Evolutionary conservation across 768 basidiomycete species (phyloP).

Genomic region (Collybiopsis luxurians): DNA sequence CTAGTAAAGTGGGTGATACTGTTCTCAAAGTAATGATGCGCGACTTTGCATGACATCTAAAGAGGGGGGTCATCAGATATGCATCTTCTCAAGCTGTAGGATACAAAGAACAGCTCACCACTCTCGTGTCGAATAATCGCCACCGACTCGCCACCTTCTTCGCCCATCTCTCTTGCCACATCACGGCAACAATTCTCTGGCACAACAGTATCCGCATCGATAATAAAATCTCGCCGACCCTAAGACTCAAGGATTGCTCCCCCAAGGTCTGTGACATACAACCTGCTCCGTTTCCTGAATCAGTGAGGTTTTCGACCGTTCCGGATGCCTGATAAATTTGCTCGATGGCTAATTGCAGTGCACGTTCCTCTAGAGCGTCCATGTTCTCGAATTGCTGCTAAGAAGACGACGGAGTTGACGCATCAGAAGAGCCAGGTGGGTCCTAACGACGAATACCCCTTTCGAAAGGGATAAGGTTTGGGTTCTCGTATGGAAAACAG

Average conservation of each 20-base stretch:
- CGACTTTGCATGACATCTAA: constrained; percentile 45
- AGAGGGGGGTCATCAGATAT: too few species aligned
- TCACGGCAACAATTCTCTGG: constrained; percentile 90
- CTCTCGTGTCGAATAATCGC: constrained; percentile 91
- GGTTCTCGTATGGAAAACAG: constrained; percentile 85
- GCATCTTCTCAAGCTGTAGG: too few species aligned
- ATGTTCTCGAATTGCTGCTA: constrained; percentile 22
- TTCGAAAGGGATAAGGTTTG: constrained; percentile 72
- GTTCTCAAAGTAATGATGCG: constrained; percentile 86
- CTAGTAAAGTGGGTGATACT: constrained; percentile 84
- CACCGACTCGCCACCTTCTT: constrained; percentile 69
- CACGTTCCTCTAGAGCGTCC: constrained; percentile 67
- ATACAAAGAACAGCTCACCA: constrained; percentile 25
- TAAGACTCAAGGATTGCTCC: constrained; percentile 68
- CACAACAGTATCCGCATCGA: constrained; percentile 66
- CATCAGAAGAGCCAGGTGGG: not conserved
- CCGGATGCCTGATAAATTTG: constrained; percentile 48
- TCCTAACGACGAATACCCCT: constrained; percentile 73
- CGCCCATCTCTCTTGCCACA: constrained; percentile 84
- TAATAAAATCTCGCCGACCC: constrained; percentile 79
- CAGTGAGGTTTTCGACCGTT: not conserved
- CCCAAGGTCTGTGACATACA: constrained; percentile 58
- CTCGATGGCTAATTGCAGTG: constrained; percentile 65
- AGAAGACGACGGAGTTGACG: too few species aligned
- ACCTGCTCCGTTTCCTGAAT: constrained; percentile 15